phyloP scores from a whole-genome alignment of 352 stramenopile genomes.

The Globisporangium splendens region DNA sequence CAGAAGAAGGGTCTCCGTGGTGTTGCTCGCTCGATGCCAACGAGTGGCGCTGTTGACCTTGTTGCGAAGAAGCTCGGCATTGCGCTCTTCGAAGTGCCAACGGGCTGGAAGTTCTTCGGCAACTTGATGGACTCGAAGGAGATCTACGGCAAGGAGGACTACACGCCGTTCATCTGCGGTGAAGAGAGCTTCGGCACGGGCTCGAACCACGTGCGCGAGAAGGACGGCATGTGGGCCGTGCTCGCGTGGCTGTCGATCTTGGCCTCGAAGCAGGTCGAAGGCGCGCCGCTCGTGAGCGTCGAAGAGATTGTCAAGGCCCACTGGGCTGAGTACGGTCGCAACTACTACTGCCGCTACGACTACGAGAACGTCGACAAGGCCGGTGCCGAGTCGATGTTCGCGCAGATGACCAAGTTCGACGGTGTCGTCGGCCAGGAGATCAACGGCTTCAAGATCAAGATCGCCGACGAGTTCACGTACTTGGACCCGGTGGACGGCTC shows the following conservation, averaged over 20 bases:
- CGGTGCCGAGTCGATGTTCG: conserved; percentile 71
- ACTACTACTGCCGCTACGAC: conserved; percentile 99
- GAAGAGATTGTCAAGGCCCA: conserved; percentile 95
- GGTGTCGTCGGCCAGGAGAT: conserved; percentile 60
- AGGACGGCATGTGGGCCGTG: conserved; percentile 99
- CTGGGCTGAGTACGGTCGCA: conserved; percentile 96
- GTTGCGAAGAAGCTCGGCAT: conserved; percentile 95
- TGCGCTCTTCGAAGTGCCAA: conserved; percentile 96
- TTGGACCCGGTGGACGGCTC: conserved; percentile 97
- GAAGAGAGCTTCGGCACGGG: conserved; percentile 98
- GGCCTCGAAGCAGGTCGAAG: conserved; percentile 82
- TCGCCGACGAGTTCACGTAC: conserved; percentile 98
- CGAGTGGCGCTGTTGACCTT: conserved; percentile 95
- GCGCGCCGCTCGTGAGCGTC: conserved; percentile 92
- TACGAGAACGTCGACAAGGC: conserved; percentile 98
- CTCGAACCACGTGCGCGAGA: conserved; percentile 99
- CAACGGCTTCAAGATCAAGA: conserved; percentile 77
- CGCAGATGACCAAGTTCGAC: conserved; percentile 69
- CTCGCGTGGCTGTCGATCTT: conserved; percentile 99
- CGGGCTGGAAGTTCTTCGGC: conserved; percentile 99
- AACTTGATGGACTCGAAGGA: conserved; percentile 99
- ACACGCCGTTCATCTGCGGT: conserved; percentile 98
- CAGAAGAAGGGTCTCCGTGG: conserved; percentile 90
- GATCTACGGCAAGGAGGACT: conserved; percentile 95
- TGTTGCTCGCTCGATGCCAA: conserved; percentile 98